phyloP scores from a whole-genome alignment of 352 stramenopile species.

The Pythium aquatile region DNA sequence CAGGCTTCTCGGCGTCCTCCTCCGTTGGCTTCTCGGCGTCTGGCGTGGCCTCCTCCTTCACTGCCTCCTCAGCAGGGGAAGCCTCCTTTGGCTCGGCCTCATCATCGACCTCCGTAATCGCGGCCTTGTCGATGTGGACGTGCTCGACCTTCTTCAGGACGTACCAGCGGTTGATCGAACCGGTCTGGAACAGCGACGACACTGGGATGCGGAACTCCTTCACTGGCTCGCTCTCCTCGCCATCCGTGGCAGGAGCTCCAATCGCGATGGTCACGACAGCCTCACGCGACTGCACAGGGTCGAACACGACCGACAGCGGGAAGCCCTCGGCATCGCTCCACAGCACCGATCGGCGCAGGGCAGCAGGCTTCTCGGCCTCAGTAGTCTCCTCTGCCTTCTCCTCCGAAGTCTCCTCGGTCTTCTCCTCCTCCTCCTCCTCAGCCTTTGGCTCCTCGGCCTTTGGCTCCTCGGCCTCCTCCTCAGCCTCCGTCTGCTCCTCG shows the following conservation, averaged over 20 bases:
- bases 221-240: conserved; percentile 58
- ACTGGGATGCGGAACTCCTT: conserved; percentile 82
- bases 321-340: conserved; percentile 40
- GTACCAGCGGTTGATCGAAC: conserved; percentile 71
- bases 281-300: conserved; percentile 81
- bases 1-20: conserved; percentile 20
- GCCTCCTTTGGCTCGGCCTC: conserved; percentile 9
- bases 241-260: conserved; percentile 25
- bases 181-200: conserved; percentile 66
- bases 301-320: conserved; percentile 75
- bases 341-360: conserved; percentile 24
- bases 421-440: conserved; percentile 5
- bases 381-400: conserved; percentile 2
- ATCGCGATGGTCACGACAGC: conserved; percentile 75
- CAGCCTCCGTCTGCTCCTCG: conserved; percentile 5
- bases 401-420: background rate
- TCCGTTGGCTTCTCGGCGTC: conserved; percentile 5
- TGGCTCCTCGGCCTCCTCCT: conserved; percentile 1
- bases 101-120: conserved; percentile 18
- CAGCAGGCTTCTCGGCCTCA: conserved; percentile 3
- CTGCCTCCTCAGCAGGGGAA: background rate
- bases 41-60: conserved; percentile 20
- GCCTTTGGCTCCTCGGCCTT: conserved; percentile 13
- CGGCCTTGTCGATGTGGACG: conserved; percentile 25
- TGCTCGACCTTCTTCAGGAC: conserved; percentile 35